phyloP scores from a whole-genome alignment of 352 stramenopile species.

The Discostella stelligera region DNA sequence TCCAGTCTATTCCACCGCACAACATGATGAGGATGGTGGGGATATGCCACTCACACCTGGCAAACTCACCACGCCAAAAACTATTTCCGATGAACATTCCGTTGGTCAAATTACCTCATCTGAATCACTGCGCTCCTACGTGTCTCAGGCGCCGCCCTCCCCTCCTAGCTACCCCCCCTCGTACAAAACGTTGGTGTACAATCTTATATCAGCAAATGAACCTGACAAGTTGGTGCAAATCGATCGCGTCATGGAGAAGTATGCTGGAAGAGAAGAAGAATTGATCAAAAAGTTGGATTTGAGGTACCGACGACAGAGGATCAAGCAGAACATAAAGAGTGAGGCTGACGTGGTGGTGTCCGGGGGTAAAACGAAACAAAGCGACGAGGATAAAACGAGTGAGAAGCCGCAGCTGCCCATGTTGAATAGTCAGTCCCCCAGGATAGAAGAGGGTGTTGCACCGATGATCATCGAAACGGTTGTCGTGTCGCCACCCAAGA shows the following conservation, averaged over 20 bases:
- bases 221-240: conserved; percentile 52
- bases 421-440: neutral
- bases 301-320: conserved; percentile 41
- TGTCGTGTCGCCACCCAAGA: conserved; percentile 1
- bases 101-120: neutral
- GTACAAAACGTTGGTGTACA: conserved; percentile 30
- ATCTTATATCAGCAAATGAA: conserved; percentile 48
- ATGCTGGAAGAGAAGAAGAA: conserved; percentile 51
- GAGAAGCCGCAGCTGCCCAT: neutral
- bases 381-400: neutral
- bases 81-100: neutral
- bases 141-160: conserved; percentile 13
- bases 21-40: conserved; percentile 4
- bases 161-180: conserved; percentile 32
- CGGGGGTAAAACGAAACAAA: neutral
- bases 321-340: conserved; percentile 5
- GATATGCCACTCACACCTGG: conserved; percentile 17
- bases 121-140: neutral
- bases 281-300: conserved; percentile 55
- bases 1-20: neutral
- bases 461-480: conserved; percentile 8
- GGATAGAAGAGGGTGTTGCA: neutral
- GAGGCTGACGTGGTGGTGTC: neutral
- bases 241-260: conserved; percentile 57
- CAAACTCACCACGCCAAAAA: conserved; percentile 1